Evolutionary conservation across 2,329 filamentous ascomycete genomes (phyloP).

Genomic region (Dactylella cylindrospora): DNA sequence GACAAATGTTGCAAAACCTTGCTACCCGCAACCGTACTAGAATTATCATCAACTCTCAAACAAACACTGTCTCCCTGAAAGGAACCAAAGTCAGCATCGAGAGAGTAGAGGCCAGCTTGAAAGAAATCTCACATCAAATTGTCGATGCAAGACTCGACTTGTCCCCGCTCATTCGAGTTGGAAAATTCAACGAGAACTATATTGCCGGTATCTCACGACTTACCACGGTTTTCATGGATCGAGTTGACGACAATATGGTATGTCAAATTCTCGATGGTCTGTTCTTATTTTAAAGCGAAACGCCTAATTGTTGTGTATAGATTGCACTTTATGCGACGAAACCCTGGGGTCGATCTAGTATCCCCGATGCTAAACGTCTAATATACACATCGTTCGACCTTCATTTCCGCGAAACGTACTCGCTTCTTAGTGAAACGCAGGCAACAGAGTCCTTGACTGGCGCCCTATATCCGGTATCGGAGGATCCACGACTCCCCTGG

Average conservation of each 20-base stretch:
- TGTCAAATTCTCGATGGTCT: neutral
- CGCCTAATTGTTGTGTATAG: conserved; percentile 18
- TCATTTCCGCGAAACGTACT: conserved; percentile 44
- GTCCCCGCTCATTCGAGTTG: conserved; percentile 43
- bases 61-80: conserved; percentile 36
- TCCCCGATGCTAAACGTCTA: conserved; percentile 48
- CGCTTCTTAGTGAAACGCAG: conserved; percentile 36
- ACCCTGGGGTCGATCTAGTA: conserved; percentile 24
- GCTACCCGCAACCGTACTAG: conserved; percentile 42
- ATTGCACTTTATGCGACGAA: conserved; percentile 44
- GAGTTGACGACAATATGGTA: conserved; percentile 43
- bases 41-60: conserved; percentile 46
- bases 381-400: conserved; percentile 47
- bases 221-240: conserved; percentile 47
- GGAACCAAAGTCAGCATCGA: conserved; percentile 47
- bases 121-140: conserved; percentile 36
- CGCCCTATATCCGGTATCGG: conserved; percentile 45
- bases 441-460: conserved; percentile 23
- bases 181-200: conserved; percentile 44
- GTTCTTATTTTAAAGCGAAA: neutral
- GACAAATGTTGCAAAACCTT: conserved; percentile 35
- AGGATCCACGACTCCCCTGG: conserved; percentile 46
- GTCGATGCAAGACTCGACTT: conserved; percentile 45
- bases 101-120: conserved; percentile 40
- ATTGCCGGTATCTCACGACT: conserved; percentile 47